phyloP scores from a whole-genome alignment of 2,329 filamentous ascomycete species.

The Exophiala mesophila region DNA sequence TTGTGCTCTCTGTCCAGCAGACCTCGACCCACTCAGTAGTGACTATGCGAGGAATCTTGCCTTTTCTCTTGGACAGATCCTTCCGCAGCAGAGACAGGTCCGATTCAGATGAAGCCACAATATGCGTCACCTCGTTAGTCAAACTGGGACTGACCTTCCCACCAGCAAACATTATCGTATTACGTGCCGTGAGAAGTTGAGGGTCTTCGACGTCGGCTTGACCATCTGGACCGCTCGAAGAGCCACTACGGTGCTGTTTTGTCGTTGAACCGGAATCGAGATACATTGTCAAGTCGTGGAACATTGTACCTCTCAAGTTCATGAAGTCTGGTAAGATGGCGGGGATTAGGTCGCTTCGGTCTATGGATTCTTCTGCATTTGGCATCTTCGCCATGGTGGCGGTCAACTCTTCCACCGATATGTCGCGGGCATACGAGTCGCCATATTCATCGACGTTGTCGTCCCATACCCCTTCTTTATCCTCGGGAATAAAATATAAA shows the following conservation, averaged over 20 bases:
- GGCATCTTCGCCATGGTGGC: slow-evolving; percentile 32
- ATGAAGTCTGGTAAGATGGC: slow-evolving; percentile 18
- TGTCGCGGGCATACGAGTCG: slow-evolving; percentile 76
- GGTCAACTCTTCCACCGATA: slow-evolving; percentile 58
- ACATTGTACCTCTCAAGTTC: slow-evolving; percentile 41
- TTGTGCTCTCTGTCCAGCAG: slow-evolving; percentile 72
- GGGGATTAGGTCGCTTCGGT: slow-evolving; percentile 28
- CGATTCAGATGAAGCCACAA: slow-evolving; percentile 51
- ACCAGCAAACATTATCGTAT: slow-evolving; percentile 64
- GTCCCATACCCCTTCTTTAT: slow-evolving; percentile 44
- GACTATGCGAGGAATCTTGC: slow-evolving; percentile 63
- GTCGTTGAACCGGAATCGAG: slow-evolving; percentile 31
- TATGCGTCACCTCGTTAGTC: slow-evolving; percentile 62
- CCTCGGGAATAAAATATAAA: slow-evolving; percentile 62
- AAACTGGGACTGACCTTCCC: slow-evolving; percentile 48
- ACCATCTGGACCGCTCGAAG: background rate
- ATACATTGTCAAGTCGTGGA: slow-evolving; percentile 43
- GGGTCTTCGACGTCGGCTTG: slow-evolving; percentile 3
- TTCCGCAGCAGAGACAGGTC: slow-evolving; percentile 37
- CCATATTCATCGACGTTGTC: slow-evolving; percentile 69
- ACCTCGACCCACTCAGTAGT: slow-evolving; percentile 67
- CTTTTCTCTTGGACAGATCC: slow-evolving; percentile 29
- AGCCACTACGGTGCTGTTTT: background rate
- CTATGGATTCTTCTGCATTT: slow-evolving; percentile 23
- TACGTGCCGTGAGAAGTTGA: slow-evolving; percentile 45